A percentile compares a stretch with the other conserved stretches of the same genome.
Evolutionary conservation across 129 eudicot species (phyloP).

Genomic region (Sambucus nigra): DNA sequence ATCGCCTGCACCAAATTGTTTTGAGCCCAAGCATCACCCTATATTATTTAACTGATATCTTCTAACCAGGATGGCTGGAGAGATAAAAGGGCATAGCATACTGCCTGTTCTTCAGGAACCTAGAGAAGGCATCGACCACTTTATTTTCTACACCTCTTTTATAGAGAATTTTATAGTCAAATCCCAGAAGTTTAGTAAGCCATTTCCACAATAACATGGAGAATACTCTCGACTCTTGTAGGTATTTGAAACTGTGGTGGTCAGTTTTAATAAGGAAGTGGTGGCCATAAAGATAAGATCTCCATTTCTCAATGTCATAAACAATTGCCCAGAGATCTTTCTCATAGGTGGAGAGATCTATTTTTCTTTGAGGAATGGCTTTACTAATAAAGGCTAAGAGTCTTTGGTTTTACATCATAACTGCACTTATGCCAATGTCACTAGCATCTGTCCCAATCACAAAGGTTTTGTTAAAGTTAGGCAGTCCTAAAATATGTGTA

Average conservation of each 20-base stretch:
- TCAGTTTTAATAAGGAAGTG: conserved; percentile 4
- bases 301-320: neutral
- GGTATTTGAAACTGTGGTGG: neutral
- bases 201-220: neutral
- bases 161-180: conserved; percentile 1
- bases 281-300: neutral
- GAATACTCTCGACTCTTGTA: neutral
- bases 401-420: conserved; percentile 3
- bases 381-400: conserved; percentile 6
- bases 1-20: too few species aligned
- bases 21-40: too few species aligned
- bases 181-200: neutral
- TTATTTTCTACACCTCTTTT: conserved; percentile 1
- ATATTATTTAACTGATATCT: too few species aligned
- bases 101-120: too few species aligned
- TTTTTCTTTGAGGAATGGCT: neutral
- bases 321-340: conserved; percentile 9
- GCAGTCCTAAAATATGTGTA: neutral
- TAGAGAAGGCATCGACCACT: conserved; percentile 7
- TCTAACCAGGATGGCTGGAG: too few species aligned
- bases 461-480: neutral
- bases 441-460: conserved; percentile 9
- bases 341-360: conserved; percentile 5
- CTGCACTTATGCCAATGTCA: conserved; percentile 8
- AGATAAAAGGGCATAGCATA: too few species aligned